A percentile compares a stretch with the other conserved stretches of the same genome.
Conservation (phyloP, 805 yeast species). For the Wickerhamomyces bisporus region DNA sequence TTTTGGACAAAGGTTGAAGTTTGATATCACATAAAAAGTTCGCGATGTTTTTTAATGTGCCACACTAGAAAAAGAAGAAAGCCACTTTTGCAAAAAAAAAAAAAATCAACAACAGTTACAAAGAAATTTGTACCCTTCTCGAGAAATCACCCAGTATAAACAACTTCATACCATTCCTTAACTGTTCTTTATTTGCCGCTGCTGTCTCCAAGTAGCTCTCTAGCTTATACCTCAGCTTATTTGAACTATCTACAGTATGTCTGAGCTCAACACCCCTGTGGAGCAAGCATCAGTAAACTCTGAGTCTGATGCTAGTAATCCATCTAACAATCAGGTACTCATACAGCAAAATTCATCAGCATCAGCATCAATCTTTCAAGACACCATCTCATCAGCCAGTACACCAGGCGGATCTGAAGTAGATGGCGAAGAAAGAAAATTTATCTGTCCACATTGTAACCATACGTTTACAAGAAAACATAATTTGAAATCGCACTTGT, state of each 20-base stretch:
- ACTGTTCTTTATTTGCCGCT: no score
- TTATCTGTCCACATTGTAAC: constrained; percentile 53
- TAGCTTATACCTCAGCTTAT: no score
- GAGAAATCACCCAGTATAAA: no score
- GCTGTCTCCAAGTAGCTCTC: no score
- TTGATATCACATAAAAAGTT: no score
- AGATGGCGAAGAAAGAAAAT: constrained; percentile 27
- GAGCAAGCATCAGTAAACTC: no score
- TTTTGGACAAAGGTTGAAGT: no score
- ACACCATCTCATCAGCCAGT: background rate
- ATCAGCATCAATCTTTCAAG: background rate
- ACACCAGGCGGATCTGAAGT: background rate
- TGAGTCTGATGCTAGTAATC: background rate
- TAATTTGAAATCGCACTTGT: constrained; percentile 65
- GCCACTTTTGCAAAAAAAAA: background rate
- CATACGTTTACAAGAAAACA: constrained; percentile 69
- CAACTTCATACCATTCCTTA: no score
- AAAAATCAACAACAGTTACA: background rate
- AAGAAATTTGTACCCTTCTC: background rate
- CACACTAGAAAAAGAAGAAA: constrained; percentile 2
- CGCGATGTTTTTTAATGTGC: constrained; percentile 3
- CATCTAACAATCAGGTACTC: background rate
- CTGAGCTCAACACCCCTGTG: no score
- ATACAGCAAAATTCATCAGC: background rate
- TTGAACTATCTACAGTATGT: no score